Evolutionary conservation across 179 eudicot species (phyloP).

Genomic region (Amaranthus tricolor): DNA sequence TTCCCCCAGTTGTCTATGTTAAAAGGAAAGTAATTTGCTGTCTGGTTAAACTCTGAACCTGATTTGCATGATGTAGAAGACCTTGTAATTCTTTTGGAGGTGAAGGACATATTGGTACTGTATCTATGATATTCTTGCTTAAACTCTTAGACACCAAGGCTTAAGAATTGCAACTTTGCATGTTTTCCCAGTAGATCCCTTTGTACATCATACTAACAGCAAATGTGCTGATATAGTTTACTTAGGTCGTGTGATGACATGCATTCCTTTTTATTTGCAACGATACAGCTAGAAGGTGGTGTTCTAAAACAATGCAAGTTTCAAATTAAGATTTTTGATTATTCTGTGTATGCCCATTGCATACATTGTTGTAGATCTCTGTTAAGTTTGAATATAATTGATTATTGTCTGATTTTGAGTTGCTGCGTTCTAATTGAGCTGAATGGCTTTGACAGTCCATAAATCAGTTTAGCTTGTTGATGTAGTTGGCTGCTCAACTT

Average conservation of each 20-base stretch:
- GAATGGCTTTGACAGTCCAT: background rate
- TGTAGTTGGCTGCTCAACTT: background rate
- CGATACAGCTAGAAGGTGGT: background rate
- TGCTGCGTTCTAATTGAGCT: background rate
- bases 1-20: background rate
- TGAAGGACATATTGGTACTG: background rate
- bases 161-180: background rate
- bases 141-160: background rate
- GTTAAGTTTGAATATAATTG: background rate
- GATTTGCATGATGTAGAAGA: background rate
- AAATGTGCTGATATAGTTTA: background rate
- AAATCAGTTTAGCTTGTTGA: background rate
- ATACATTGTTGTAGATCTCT: background rate
- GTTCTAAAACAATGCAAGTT: background rate
- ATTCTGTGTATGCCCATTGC: conserved; percentile 1
- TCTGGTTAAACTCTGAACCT: background rate
- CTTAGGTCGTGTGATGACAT: background rate
- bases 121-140: background rate
- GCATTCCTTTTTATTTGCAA: background rate
- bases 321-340: background rate
- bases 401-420: background rate
- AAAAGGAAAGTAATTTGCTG: background rate
- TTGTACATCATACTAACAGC: background rate
- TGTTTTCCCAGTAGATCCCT: background rate
- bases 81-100: background rate